Conservation (phyloP, 2,329 filamentous ascomycete species). For the Penicillium sp. region DNA sequence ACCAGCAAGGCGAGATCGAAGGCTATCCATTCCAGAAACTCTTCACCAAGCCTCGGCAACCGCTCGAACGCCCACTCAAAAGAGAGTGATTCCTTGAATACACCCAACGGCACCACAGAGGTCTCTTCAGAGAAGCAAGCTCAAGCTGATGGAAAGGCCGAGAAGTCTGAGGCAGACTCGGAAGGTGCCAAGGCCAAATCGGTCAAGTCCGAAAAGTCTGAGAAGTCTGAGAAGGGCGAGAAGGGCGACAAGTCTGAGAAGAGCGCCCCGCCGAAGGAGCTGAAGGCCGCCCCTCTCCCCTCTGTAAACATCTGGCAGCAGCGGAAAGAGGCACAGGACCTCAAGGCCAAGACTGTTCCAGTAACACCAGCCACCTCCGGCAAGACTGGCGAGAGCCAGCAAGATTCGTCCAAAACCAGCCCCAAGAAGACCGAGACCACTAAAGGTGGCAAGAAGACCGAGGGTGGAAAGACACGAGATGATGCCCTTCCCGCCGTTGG, state of each 20-base stretch:
- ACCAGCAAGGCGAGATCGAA: constrained; percentile 29
- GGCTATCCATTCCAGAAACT: constrained; percentile 36
- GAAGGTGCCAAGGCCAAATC: constrained; percentile 47
- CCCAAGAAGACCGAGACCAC: constrained; percentile 34
- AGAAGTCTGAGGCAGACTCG: constrained; percentile 44
- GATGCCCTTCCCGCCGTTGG: constrained; percentile 58
- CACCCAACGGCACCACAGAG: constrained; percentile 60
- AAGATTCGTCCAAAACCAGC: constrained; percentile 37
- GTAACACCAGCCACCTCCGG: constrained; percentile 22
- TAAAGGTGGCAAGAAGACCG: constrained; percentile 37
- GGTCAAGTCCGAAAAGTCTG: constrained; percentile 52
- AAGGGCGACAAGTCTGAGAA: constrained; percentile 51
- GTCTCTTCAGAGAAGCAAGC: constrained; percentile 63
- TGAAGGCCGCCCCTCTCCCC: constrained; percentile 77
- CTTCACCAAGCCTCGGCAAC: constrained; percentile 49
- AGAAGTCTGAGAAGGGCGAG: constrained; percentile 44
- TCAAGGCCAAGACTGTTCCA: constrained; percentile 43
- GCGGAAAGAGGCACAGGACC: constrained; percentile 62
- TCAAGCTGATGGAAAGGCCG: constrained; percentile 56
- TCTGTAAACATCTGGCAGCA: constrained; percentile 84
- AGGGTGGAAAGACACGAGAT: constrained; percentile 42
- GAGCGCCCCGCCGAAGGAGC: constrained; percentile 54
- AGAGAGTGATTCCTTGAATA: constrained; percentile 57
- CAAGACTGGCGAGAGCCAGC: constrained; percentile 36
- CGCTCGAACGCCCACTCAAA: constrained; percentile 50